A percentile compares a stretch with the other conserved stretches of the same genome.
phyloP scores from a whole-genome alignment of 148 eudicot species.

The Salicornia ramosissima region DNA sequence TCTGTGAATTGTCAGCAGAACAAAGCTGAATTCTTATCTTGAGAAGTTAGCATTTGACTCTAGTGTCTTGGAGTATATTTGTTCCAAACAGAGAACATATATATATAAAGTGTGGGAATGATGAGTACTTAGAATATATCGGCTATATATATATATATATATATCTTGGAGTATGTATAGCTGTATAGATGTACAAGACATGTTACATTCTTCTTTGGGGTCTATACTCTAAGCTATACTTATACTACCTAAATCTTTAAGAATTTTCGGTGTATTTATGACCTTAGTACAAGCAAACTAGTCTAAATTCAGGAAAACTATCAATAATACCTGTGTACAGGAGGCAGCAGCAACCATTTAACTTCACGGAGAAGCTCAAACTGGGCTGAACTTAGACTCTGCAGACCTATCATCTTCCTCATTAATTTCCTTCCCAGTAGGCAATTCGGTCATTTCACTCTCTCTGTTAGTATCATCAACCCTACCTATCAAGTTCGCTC shows the following conservation, averaged over 20 bases:
- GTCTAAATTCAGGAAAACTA: not conserved
- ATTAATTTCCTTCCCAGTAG: not conserved
- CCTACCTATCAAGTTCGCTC: conserved; percentile 32
- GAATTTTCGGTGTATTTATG: no score
- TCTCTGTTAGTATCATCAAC: conserved; percentile 32
- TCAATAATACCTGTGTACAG: conserved; percentile 1
- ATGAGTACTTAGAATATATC: no score
- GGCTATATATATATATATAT: no score
- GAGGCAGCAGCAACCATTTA: not conserved
- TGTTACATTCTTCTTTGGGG: not conserved
- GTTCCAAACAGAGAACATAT: no score
- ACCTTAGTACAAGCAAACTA: not conserved
- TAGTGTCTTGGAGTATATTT: no score
- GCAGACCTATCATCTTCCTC: not conserved
- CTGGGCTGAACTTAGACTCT: not conserved
- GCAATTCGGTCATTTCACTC: conserved; percentile 30
- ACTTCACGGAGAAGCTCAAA: not conserved
- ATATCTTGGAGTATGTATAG: no score
- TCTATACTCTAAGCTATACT: not conserved
- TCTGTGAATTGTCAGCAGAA: no score
- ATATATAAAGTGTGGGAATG: no score
- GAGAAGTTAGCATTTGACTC: no score
- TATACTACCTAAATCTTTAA: not conserved
- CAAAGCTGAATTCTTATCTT: no score
- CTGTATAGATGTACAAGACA: conserved; percentile 3